These are phyloP conservation scores for Lepiota venenata DNA, from an alignment of 768 basidiomycete genomes.

Conservation along the genomic window DNA sequence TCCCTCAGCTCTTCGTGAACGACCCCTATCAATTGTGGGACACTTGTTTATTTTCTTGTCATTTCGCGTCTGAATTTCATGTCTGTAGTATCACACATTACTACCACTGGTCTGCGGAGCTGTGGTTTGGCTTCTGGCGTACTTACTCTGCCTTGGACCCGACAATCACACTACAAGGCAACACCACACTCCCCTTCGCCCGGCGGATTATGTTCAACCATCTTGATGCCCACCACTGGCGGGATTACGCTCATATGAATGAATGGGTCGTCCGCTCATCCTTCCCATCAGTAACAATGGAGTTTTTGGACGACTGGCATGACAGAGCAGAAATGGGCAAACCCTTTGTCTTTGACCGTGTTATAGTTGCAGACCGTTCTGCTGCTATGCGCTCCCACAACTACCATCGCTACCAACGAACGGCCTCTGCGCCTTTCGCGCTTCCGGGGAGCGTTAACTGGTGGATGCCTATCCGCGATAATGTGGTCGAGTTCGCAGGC, in stretches of 20 bases:
- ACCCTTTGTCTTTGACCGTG: slow-evolving; percentile 82
- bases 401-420: slow-evolving; percentile 70
- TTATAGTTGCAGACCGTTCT: slow-evolving; percentile 82
- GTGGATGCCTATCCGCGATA: slow-evolving; percentile 80
- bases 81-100: slow-evolving; percentile 76
- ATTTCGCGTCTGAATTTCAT: slow-evolving; percentile 1
- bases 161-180: slow-evolving; percentile 58
- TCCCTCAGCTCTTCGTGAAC: slow-evolving; percentile 70
- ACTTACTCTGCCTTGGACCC: slow-evolving; percentile 83
- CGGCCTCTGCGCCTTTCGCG: slow-evolving; percentile 69
- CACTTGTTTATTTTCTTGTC: neutral
- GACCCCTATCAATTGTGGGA: slow-evolving; percentile 84
- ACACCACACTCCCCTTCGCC: slow-evolving; percentile 68
- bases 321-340: slow-evolving; percentile 71
- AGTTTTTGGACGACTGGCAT: slow-evolving; percentile 80
- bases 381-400: slow-evolving; percentile 74
- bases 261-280: slow-evolving; percentile 77
- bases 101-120: slow-evolving; percentile 91
- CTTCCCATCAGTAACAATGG: slow-evolving; percentile 79
- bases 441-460: slow-evolving; percentile 76
- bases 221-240: slow-evolving; percentile 75
- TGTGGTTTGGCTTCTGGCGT: slow-evolving; percentile 91
- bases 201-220: slow-evolving; percentile 77
- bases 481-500: slow-evolving; percentile 71
- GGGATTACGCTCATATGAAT: slow-evolving; percentile 91